phyloP scores from a whole-genome alignment of 2,329 filamentous ascomycete species.

The Cryphonectria japonica region DNA sequence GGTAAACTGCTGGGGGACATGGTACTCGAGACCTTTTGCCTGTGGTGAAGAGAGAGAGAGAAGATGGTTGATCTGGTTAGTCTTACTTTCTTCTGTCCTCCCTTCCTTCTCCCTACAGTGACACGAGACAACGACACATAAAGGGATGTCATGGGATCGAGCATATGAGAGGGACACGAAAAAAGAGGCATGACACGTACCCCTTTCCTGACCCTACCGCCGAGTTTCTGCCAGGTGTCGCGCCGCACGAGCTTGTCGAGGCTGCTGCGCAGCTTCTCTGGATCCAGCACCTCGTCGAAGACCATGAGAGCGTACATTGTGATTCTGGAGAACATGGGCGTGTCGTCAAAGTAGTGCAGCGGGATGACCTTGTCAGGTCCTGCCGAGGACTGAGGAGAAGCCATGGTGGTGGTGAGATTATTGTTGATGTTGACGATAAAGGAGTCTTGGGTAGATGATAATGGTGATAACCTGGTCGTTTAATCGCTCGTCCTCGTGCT shows the following conservation, averaged over 20 bases:
- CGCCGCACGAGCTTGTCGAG: conserved; percentile 33
- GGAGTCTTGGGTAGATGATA: neutral
- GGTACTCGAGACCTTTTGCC: neutral
- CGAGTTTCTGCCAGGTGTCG: conserved; percentile 35
- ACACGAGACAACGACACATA: neutral
- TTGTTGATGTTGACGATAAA: neutral
- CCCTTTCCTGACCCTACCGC: conserved; percentile 31
- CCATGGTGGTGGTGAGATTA: neutral
- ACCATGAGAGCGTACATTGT: conserved; percentile 33
- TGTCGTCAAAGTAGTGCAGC: conserved; percentile 34
- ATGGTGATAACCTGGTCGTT: neutral
- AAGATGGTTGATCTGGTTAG: neutral
- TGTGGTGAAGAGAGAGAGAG: neutral
- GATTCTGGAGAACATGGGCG: conserved; percentile 31
- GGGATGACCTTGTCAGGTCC: conserved; percentile 29
- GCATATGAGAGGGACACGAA: too few species aligned
- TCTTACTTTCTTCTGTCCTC: neutral
- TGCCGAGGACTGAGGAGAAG: neutral
- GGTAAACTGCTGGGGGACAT: conserved; percentile 35
- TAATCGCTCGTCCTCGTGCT: neutral
- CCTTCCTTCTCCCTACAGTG: too few species aligned
- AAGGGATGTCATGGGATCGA: too few species aligned
- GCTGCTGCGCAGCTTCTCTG: conserved; percentile 30
- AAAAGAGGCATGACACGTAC: neutral
- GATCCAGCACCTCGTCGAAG: conserved; percentile 34